phyloP scores from a whole-genome alignment of 441 rosid species.

The Bruguiera hainesii region DNA sequence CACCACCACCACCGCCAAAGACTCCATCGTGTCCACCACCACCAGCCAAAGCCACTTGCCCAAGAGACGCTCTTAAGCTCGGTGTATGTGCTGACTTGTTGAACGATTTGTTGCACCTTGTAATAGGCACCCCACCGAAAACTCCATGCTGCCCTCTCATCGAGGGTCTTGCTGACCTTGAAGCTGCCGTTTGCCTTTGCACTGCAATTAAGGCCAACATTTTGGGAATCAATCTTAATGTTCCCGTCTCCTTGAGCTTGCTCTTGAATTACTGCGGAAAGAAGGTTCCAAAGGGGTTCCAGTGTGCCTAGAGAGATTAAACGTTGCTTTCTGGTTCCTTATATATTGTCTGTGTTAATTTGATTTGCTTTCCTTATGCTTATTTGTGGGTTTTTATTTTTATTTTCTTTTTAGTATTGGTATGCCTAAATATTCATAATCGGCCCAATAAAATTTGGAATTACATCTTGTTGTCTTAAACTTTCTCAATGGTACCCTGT shows the following conservation, averaged over 20 bases:
- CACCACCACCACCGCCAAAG: conserved; percentile 24
- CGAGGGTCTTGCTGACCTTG: conserved; percentile 39
- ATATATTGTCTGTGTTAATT: no score
- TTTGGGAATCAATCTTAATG: conserved; percentile 41
- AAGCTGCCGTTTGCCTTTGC: conserved; percentile 63
- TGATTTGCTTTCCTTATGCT: no score
- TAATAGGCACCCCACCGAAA: conserved; percentile 45
- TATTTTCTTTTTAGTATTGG: no score
- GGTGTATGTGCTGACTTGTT: conserved; percentile 45
- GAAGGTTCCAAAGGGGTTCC: conserved; percentile 37
- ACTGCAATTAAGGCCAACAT: conserved; percentile 48
- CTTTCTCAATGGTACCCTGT: no score
- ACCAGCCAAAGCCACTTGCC: conserved; percentile 38
- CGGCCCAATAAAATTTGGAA: no score
- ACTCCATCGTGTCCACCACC: conserved; percentile 25
- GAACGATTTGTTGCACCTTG: conserved; percentile 33
- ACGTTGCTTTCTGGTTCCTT: no score
- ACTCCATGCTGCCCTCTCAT: conserved; percentile 50
- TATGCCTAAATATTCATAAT: no score
- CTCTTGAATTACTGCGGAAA: conserved; percentile 49
- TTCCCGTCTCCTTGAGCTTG: conserved; percentile 41
- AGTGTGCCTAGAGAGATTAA: conserved; percentile 16
- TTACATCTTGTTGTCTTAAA: no score
- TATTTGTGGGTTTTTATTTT: no score
- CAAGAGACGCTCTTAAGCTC: conserved; percentile 44